A percentile compares a stretch with the other conserved stretches of the same genome.
Conservation (phyloP, 129 eudicot species). For the carrot (Daucus carota) region DH1_v3.0 NC_030382.2:31106001-31106500, state of each 20-base stretch:
- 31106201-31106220: slow-evolving; percentile 31
- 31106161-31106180: slow-evolving; percentile 1
- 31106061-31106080: neutral
- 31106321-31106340: slow-evolving; percentile 78
- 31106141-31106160: neutral
- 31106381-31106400: slow-evolving; percentile 68
- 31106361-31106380: slow-evolving; percentile 79
- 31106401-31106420: slow-evolving; percentile 67
- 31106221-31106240: slow-evolving; percentile 33
- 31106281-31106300: slow-evolving; percentile 44
- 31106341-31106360: slow-evolving; percentile 68
- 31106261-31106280: slow-evolving; percentile 47
- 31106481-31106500: slow-evolving; percentile 48
- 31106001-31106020: neutral
- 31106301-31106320: slow-evolving; percentile 80
- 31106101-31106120: too few species aligned
- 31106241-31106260: slow-evolving; percentile 70
- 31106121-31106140: neutral
- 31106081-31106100: neutral
- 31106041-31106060: neutral
- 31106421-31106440: slow-evolving; percentile 52
- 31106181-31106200: slow-evolving; percentile 36
- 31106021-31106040: neutral
- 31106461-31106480: slow-evolving; percentile 88
- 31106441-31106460: slow-evolving; percentile 72